Evolutionary conservation across 148 eudicot species (phyloP).

Genomic region (Amaranthus palmeri): DNA sequence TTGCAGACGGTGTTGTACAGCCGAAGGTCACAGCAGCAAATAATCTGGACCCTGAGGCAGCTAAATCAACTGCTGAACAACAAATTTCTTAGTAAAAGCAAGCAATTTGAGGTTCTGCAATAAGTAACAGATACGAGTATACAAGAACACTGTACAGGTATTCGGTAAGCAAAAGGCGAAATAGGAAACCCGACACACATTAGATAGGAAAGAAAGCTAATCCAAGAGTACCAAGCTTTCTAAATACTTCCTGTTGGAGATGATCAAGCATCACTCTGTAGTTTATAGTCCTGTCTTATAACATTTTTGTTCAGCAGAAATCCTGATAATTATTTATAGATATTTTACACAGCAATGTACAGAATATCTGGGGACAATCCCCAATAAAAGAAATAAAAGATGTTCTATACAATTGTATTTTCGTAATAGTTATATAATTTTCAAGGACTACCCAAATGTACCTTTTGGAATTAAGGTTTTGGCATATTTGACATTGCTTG

Average conservation of each 20-base stretch:
- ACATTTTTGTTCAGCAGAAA: slow-evolving; percentile 16
- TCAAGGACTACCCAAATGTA: background rate
- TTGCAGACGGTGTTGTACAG: slow-evolving; percentile 21
- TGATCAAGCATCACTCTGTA: background rate
- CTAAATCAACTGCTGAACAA: background rate
- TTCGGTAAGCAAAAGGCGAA: background rate
- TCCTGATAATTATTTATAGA: background rate
- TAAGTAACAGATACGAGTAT: background rate
- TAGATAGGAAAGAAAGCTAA: background rate
- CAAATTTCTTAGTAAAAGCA: background rate
- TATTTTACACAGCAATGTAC: background rate
- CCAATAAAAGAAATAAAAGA: background rate
- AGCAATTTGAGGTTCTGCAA: background rate
- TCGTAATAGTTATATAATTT: background rate
- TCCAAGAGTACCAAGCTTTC: background rate
- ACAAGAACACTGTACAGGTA: background rate
- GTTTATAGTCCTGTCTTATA: slow-evolving; percentile 5
- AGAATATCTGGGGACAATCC: slow-evolving; percentile 6
- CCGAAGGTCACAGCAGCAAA: slow-evolving; percentile 21
- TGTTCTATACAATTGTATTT: slow-evolving; percentile 9
- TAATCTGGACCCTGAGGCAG: background rate
- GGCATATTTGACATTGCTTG: too few relatives aligned
- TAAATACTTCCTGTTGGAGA: background rate
- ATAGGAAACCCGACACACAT: background rate
- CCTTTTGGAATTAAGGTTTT: too few relatives aligned